Conservation (phyloP, 2,329 filamentous ascomycete species). For the Colletotrichum abscissum region DNA sequence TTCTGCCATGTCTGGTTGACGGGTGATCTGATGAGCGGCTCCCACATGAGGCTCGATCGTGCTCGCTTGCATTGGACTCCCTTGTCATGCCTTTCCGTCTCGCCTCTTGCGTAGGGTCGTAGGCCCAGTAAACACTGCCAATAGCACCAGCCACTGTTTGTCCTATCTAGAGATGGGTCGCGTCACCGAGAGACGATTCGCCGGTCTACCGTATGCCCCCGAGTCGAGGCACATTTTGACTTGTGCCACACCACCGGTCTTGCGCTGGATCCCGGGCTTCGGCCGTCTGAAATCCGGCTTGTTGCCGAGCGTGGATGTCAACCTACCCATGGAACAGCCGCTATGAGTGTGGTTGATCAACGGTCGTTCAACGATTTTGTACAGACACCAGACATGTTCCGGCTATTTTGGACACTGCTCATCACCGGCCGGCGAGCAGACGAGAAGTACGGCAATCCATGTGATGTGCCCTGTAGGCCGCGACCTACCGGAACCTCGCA, state of each 20-base stretch:
- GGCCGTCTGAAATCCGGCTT: slow-evolving; percentile 6
- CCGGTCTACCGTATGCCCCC: not conserved
- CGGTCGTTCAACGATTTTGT: not conserved
- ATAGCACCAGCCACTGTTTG: not conserved
- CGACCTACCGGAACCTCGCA: not conserved
- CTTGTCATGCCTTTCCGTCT: not conserved
- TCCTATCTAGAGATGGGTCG: not conserved
- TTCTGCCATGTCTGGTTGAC: not conserved
- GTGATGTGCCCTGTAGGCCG: slow-evolving; percentile 2
- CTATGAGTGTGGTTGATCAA: not conserved
- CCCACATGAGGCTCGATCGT: not conserved
- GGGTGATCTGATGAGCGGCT: not conserved
- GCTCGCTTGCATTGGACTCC: not conserved
- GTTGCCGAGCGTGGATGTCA: not conserved
- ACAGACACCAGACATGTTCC: not conserved
- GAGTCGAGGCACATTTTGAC: not conserved
- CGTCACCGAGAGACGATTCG: not conserved
- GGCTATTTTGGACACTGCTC: not conserved
- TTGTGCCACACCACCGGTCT: not conserved
- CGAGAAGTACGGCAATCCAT: not conserved
- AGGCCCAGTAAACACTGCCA: not conserved
- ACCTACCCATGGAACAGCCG: not conserved
- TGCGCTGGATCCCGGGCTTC: not conserved
- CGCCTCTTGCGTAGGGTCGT: not conserved
- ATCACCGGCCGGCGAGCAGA: not conserved